Percentiles rank a stretch among this genome's conserved stretches.
Evolutionary conservation across 352 stramenopile species (phyloP).

Genomic region (Pythium dissotocum): DNA sequence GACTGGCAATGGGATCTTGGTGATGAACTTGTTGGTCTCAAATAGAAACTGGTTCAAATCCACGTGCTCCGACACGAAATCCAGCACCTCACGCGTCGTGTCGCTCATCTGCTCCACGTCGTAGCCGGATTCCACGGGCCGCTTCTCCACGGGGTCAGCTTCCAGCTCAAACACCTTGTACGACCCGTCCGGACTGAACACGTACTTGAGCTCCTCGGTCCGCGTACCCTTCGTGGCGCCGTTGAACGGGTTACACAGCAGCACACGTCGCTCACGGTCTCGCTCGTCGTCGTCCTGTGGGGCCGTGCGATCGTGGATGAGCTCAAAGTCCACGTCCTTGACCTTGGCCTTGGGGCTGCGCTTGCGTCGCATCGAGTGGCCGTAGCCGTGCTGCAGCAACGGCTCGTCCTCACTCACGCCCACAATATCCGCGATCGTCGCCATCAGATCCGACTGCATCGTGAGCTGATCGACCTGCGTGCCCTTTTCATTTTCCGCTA

Average conservation of each 20-base stretch:
- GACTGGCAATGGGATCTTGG: not conserved
- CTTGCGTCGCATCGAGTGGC: slow-evolving; percentile 71
- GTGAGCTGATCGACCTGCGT: slow-evolving; percentile 55
- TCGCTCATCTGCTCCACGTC: slow-evolving; percentile 64
- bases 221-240: slow-evolving; percentile 63
- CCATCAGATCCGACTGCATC: slow-evolving; percentile 76
- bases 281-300: slow-evolving; percentile 14
- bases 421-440: slow-evolving; percentile 65
- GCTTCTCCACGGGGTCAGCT: slow-evolving; percentile 52
- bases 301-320: slow-evolving; percentile 4
- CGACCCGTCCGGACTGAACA: slow-evolving; percentile 62
- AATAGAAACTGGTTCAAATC: slow-evolving; percentile 77
- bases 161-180: slow-evolving; percentile 67
- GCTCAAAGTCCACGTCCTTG: slow-evolving; percentile 18
- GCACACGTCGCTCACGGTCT: slow-evolving; percentile 40
- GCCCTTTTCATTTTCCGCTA: slow-evolving; percentile 46
- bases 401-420: slow-evolving; percentile 51
- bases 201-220: slow-evolving; percentile 72
- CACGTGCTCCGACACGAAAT: slow-evolving; percentile 54
- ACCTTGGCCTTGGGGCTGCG: slow-evolving; percentile 10
- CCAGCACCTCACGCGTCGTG: slow-evolving; percentile 43
- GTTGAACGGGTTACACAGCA: slow-evolving; percentile 76
- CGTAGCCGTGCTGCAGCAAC: slow-evolving; percentile 63
- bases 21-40: slow-evolving; percentile 62
- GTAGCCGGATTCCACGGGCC: slow-evolving; percentile 54